Evolutionary conservation across 2,329 filamentous ascomycete species (phyloP).

Genomic region (Cercospora zeae-maydis): DNA sequence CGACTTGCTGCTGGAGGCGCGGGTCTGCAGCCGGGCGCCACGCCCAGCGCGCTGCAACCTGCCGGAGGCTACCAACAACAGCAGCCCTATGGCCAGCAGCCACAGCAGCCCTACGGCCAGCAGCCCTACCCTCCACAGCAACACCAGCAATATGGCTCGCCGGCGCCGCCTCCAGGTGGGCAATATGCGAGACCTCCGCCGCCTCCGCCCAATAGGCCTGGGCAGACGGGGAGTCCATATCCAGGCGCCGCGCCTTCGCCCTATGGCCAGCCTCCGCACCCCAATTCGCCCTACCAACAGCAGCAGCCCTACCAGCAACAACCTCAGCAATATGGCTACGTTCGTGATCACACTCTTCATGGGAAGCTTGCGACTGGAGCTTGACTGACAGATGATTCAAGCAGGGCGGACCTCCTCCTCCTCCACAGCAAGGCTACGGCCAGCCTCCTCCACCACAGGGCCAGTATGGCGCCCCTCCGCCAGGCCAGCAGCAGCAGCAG

Average conservation of each 20-base stretch:
- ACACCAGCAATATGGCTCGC: slow-evolving; percentile 35
- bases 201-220: slow-evolving; percentile 26
- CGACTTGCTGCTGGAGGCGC: slow-evolving; percentile 30
- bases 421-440: slow-evolving; percentile 20
- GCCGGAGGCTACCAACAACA: slow-evolving; percentile 26
- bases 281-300: slow-evolving; percentile 26
- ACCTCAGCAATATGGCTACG: slow-evolving; percentile 32
- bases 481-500: slow-evolving; percentile 8
- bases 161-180: slow-evolving; percentile 28
- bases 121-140: not conserved
- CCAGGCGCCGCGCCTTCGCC: slow-evolving; percentile 27
- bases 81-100: slow-evolving; percentile 19
- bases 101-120: slow-evolving; percentile 21
- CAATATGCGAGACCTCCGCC: slow-evolving; percentile 43
- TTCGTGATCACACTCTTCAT: slow-evolving; percentile 25
- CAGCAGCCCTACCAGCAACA: slow-evolving; percentile 29
- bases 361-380: not conserved
- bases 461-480: slow-evolving; percentile 33
- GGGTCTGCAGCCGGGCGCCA: slow-evolving; percentile 27
- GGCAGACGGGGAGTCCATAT: slow-evolving; percentile 24
- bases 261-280: slow-evolving; percentile 22
- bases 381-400: slow-evolving; percentile 21
- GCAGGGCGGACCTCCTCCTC: slow-evolving; percentile 25
- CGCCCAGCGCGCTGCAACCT: slow-evolving; percentile 44
- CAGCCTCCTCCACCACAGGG: slow-evolving; percentile 21